phyloP scores from a whole-genome alignment of 2,329 filamentous ascomycete genomes.

The Colletotrichum tamarilloi region DNA sequence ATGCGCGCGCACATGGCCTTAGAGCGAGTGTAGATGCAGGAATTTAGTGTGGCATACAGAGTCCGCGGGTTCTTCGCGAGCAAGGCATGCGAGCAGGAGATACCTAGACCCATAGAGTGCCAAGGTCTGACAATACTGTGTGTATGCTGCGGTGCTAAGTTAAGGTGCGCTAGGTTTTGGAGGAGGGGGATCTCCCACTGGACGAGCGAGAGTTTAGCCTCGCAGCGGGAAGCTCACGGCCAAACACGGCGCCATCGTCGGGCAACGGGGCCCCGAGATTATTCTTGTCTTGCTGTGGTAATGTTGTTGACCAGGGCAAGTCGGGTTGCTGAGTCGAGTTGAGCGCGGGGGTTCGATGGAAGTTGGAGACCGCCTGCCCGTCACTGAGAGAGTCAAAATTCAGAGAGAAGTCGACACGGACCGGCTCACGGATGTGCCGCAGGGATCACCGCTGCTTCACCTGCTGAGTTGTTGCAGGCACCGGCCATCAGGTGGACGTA shows the following conservation, averaged over 20 bases:
- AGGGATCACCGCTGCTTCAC: constrained; percentile 14
- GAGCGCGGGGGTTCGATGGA: background rate
- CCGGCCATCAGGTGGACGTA: background rate
- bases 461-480: background rate
- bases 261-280: constrained; percentile 12
- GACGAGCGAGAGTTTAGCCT: constrained; percentile 27
- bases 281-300: background rate
- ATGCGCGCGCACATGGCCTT: constrained; percentile 1
- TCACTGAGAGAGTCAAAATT: background rate
- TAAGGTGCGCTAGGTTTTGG: background rate
- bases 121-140: background rate
- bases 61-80: background rate
- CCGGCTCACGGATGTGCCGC: constrained; percentile 17
- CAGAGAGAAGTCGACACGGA: background rate
- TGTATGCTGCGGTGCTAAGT: background rate
- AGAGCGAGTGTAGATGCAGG: constrained; percentile 11
- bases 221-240: constrained; percentile 26
- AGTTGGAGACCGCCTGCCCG: background rate
- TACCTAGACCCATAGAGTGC: background rate
- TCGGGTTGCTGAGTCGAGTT: constrained; percentile 11
- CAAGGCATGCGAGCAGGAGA: background rate
- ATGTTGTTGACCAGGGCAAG: background rate
- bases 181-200: constrained; percentile 22
- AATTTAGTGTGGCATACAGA: constrained; percentile 1
- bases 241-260: constrained; percentile 7